Evolutionary conservation across 257 asterid species (phyloP), one percentile per base, ranked within the genome.

Genomic region (Jaltomata sinuosa): DNA sequence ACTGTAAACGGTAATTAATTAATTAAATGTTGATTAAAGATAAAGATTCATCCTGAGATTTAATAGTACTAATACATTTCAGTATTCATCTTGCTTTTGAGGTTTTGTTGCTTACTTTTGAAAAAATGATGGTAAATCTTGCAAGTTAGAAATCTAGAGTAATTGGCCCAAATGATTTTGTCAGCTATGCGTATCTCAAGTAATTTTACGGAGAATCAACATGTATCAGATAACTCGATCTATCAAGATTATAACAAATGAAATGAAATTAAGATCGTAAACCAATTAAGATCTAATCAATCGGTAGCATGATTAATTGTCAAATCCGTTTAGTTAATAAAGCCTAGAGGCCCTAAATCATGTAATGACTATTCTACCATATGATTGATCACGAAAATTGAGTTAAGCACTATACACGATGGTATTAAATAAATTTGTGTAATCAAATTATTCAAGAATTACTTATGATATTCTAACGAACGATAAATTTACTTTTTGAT

Each of bases 281-380:
- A 27, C 9, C 25, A 32, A 65, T 15, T 31, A 65, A 16, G 15
- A 62, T 62, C 2, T 19, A 36, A 34, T 21, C 31, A 4, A 19
- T 69, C 12, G 32, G 12, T 67, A 21, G 53, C 79, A 71, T 38
- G 79, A 21, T 71, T 71, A 71, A 5, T 71, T 71, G 21, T 71
- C 53, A 71, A 38, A 40, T 11, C 47, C 6, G 53, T 38, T 69
- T 9, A 27, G 27, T 38, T 19, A 8, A 11, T 59, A 19, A 68
- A 10, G n/a, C n/a, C n/a, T n/a, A n/a, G n/a, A n/a, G n/a, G n/a
- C n/a, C 31, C 49, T 21, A 69, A 69, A 69, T 19, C 19, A 36
- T 38, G 32, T 34, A 36, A 36, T 25, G 19, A 1, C 52, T 36
- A 36, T 2, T 19, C 78, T 36, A 21, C 29, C 47, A 68, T 34